These are phyloP conservation scores for Crithidia thermophila DNA, from an alignment of 208 protist genomes.

Conservation along the genomic window DNA sequence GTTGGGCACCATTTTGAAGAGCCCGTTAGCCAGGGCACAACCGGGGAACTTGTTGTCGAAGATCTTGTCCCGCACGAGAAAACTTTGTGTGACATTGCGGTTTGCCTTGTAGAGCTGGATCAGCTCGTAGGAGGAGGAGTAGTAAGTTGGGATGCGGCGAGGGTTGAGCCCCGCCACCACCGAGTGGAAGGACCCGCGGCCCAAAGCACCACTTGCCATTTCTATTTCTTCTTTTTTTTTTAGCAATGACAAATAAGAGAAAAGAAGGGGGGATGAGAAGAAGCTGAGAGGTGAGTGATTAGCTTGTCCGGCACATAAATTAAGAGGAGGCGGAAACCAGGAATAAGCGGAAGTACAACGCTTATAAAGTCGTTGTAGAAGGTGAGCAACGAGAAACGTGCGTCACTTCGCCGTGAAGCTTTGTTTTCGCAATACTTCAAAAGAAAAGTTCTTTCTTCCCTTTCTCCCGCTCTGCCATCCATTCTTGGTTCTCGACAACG, in stretches of 20 bases:
- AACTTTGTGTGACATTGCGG: slow-evolving; percentile 70
- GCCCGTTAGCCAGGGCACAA: slow-evolving; percentile 72
- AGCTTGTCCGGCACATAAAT: too few relatives aligned
- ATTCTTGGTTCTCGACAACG: too few relatives aligned
- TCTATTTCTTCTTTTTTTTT: too few relatives aligned
- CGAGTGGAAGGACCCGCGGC: slow-evolving; percentile 81
- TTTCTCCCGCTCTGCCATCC: too few relatives aligned
- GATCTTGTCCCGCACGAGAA: slow-evolving; percentile 84
- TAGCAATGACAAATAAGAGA: slow-evolving; percentile 13
- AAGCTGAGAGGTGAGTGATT: too few relatives aligned
- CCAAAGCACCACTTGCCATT: slow-evolving; percentile 86
- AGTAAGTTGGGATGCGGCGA: slow-evolving; percentile 66
- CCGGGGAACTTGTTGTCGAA: slow-evolving; percentile 93
- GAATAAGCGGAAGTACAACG: too few relatives aligned
- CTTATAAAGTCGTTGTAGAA: too few relatives aligned
- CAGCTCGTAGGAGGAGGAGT: slow-evolving; percentile 73
- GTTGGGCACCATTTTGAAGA: slow-evolving; percentile 89
- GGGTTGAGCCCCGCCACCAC: slow-evolving; percentile 70
- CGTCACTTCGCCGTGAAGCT: too few relatives aligned
- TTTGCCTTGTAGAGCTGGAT: slow-evolving; percentile 81
- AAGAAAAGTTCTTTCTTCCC: too few relatives aligned
- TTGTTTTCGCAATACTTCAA: too few relatives aligned
- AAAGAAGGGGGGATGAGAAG: background rate
- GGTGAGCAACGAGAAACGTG: too few relatives aligned
- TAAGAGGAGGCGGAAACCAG: too few relatives aligned